Evolutionary conservation across 805 yeast genomes (phyloP).

Genomic region (Starmerella asiatica): DNA sequence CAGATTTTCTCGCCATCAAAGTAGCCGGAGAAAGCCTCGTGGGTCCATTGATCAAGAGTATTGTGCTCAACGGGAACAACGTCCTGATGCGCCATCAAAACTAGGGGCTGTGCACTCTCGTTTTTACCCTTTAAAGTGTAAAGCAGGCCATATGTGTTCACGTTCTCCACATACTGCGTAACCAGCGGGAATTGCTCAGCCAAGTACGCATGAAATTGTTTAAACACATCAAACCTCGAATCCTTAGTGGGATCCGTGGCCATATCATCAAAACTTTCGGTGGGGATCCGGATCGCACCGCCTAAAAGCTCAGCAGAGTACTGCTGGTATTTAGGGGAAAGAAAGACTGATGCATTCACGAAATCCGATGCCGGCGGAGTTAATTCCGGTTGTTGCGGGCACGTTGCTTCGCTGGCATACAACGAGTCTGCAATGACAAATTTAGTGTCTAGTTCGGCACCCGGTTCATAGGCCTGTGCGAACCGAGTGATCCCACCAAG

Average conservation of each 20-base stretch:
- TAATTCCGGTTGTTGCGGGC: constrained; percentile 10
- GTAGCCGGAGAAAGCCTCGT: constrained; percentile 53
- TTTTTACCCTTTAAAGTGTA: constrained; percentile 49
- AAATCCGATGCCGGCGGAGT: constrained; percentile 3
- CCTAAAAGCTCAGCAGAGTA: constrained; percentile 14
- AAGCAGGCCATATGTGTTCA: constrained; percentile 52
- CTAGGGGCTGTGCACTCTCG: constrained; percentile 41
- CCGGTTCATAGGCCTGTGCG: no score
- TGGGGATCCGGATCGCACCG: constrained; percentile 51
- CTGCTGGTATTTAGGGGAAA: constrained; percentile 8
- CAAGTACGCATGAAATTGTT: constrained; percentile 41
- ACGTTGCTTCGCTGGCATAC: no score
- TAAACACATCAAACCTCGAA: constrained; percentile 37
- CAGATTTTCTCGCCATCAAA: constrained; percentile 53
- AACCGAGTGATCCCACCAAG: no score
- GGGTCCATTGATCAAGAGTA: constrained; percentile 45
- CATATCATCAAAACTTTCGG: constrained; percentile 47
- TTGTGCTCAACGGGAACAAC: constrained; percentile 60
- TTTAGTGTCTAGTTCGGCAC: no score
- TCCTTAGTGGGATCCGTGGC: constrained; percentile 36
- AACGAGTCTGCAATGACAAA: no score
- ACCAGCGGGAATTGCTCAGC: constrained; percentile 42
- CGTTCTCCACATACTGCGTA: constrained; percentile 34
- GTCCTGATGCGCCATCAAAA: constrained; percentile 68
- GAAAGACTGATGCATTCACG: constrained; percentile 7